A percentile compares a stretch with the other conserved stretches of the same genome.
phyloP scores from a whole-genome alignment of 2,329 filamentous ascomycete species.

The Paracorniculantispora psalliotae region DNA sequence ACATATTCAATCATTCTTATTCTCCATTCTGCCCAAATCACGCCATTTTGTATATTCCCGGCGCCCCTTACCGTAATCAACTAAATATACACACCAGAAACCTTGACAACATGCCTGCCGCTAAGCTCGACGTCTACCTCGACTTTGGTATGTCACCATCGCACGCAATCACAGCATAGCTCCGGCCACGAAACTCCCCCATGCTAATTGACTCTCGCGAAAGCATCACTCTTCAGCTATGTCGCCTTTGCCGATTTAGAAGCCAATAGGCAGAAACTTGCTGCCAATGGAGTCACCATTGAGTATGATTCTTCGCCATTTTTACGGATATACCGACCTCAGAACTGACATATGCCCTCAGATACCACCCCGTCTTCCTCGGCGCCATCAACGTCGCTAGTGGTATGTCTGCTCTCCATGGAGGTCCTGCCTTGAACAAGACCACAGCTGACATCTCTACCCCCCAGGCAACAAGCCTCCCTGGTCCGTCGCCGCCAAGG shows the following conservation, averaged over 20 bases:
- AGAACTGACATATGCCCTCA: too few relatives aligned
- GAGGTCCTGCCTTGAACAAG: background rate
- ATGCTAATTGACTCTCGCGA: background rate
- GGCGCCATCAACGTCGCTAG: slow-evolving; percentile 59
- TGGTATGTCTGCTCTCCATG: slow-evolving; percentile 36
- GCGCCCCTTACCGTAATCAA: too few relatives aligned
- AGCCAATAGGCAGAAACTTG: slow-evolving; percentile 49
- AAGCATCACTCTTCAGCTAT: slow-evolving; percentile 63
- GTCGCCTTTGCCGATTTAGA: slow-evolving; percentile 53
- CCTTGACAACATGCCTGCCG: slow-evolving; percentile 46
- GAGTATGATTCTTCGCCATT: slow-evolving; percentile 46
- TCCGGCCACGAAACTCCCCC: background rate
- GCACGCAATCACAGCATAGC: background rate
- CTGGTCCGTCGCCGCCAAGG: slow-evolving; percentile 66
- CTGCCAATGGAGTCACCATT: slow-evolving; percentile 55
- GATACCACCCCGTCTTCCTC: slow-evolving; percentile 68
- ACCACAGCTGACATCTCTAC: background rate
- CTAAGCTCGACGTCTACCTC: slow-evolving; percentile 61
- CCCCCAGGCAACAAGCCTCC: slow-evolving; percentile 65
- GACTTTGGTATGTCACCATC: slow-evolving; percentile 52
- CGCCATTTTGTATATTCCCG: too few relatives aligned
- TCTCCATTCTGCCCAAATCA: too few relatives aligned
- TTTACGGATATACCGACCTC: background rate
- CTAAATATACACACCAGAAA: too few relatives aligned
- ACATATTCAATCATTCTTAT: too few relatives aligned